Evolutionary conservation across 2,329 filamentous ascomycete genomes (phyloP), one percentile per base, ranked within the genome.

Genomic region (Cercospora janseana): DNA sequence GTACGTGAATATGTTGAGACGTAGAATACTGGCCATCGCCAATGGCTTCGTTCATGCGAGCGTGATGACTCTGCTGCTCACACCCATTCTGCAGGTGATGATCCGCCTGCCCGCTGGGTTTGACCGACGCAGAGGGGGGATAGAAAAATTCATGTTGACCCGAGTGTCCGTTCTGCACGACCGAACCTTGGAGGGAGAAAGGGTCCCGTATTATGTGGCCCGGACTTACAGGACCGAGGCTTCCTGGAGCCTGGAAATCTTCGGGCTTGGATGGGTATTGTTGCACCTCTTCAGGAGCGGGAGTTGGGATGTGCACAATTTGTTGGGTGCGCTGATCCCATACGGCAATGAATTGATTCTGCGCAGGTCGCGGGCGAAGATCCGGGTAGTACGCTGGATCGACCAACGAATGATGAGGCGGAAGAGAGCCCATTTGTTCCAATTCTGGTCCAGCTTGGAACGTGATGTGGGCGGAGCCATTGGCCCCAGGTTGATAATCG

Each of bases 401-500:
- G n/a, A 42, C 9, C 15, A 42, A 24, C 16, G 46, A 20, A 3
- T 34, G 18, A 9, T 46, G 54, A 8, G 43, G 31, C 12, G 40
- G 51, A 9, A 16, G 18, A 12, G 40, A 18, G 3, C 18, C 26
- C 7, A 49, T 13, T 15, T 35, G 38, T 7, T 18, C 44, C 13
- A 38, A 38, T 20, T 29, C 28, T 9, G 52, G 52, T 27, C 60
- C 63, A 13, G 64, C 63, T 32, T 67, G 66, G 51, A 69, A 70
- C 18, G 63, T 65, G 46, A 70, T 69, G 31, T 68, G 61, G 1
- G 66, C 64, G 24, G 60, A 63, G 9, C 66, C 67, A 76, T 74
- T 49, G 67, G 73, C 32, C 67, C 71, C 61, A n/a, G 61, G 61
- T 60, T 79, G 72, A 56, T 76, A 81, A 28, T 80, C 75, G 45